phyloP scores from a whole-genome alignment of 345 rosid species.

The Dipteronia sinensis region DNA sequence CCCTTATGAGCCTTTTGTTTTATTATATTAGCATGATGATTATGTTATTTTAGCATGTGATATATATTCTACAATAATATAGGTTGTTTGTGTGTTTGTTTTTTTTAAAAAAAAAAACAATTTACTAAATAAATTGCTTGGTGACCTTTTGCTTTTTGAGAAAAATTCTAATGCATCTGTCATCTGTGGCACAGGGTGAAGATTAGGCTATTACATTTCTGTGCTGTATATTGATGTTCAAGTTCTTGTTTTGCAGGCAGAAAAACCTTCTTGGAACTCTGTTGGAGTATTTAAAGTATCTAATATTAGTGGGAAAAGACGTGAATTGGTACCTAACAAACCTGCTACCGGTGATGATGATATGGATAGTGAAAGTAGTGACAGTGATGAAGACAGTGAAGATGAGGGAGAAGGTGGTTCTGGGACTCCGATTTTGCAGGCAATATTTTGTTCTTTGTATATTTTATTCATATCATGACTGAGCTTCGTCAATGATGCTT shows the following conservation, averaged over 20 bases:
- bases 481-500: neutral
- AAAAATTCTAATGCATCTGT: neutral
- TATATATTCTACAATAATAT: neutral
- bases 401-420: constrained; percentile 66
- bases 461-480: constrained; percentile 7
- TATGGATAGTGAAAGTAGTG: constrained; percentile 64
- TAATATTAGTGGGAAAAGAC: constrained; percentile 82
- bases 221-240: neutral
- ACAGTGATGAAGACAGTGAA: constrained; percentile 74
- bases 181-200: too few species aligned
- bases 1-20: neutral
- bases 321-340: constrained; percentile 62
- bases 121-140: neutral
- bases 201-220: neutral
- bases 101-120: neutral
- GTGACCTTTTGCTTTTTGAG: neutral
- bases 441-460: constrained; percentile 22
- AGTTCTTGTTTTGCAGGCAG: constrained; percentile 62
- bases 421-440: constrained; percentile 69
- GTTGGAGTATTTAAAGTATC: constrained; percentile 77
- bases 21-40: too few species aligned
- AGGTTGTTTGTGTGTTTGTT: neutral
- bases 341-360: constrained; percentile 49
- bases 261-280: constrained; percentile 71
- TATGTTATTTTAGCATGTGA: neutral